Percentiles rank a stretch among this genome's conserved stretches.
Conservation (phyloP, 441 rosid genomes). For the Syzygium malaccense region DNA sequence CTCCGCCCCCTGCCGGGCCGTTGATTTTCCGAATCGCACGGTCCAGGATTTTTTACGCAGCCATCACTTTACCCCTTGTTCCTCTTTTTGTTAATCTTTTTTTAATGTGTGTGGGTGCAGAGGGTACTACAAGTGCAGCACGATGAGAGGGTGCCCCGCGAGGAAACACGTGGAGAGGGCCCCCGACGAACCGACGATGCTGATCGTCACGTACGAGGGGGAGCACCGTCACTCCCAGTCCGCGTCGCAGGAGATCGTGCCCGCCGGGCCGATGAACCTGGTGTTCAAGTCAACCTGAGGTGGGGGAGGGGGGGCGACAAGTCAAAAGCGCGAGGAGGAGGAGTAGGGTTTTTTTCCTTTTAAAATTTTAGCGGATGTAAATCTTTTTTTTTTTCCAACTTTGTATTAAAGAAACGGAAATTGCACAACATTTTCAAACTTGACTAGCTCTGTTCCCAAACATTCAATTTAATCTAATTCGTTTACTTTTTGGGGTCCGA, state of each 20-base stretch:
- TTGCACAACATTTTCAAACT: neutral
- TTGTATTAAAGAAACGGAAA: neutral
- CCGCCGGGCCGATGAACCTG: constrained; percentile 29
- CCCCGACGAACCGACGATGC: constrained; percentile 67
- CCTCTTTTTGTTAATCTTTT: neutral
- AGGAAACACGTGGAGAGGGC: constrained; percentile 92
- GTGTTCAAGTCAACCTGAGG: constrained; percentile 42
- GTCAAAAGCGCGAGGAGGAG: neutral
- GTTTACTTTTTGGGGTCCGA: neutral
- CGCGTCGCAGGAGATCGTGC: constrained; percentile 41
- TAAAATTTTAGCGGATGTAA: neutral
- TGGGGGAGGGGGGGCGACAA: neutral
- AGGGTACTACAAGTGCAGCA: constrained; percentile 92
- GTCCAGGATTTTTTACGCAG: neutral
- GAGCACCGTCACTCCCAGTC: constrained; percentile 71
- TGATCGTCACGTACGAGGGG: constrained; percentile 84
- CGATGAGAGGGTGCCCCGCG: constrained; percentile 78
- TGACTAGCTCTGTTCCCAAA: neutral
- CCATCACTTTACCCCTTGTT: neutral
- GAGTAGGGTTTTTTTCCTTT: neutral
- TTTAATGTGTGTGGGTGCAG: constrained; percentile 17
- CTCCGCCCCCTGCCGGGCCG: neutral
- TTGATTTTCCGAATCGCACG: neutral
- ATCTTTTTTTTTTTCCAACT: neutral
- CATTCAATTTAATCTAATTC: neutral